Base-by-base conservation (phyloP, 2,329 filamentous ascomycete species). In the Pyrenochaeta sp. region DNA sequence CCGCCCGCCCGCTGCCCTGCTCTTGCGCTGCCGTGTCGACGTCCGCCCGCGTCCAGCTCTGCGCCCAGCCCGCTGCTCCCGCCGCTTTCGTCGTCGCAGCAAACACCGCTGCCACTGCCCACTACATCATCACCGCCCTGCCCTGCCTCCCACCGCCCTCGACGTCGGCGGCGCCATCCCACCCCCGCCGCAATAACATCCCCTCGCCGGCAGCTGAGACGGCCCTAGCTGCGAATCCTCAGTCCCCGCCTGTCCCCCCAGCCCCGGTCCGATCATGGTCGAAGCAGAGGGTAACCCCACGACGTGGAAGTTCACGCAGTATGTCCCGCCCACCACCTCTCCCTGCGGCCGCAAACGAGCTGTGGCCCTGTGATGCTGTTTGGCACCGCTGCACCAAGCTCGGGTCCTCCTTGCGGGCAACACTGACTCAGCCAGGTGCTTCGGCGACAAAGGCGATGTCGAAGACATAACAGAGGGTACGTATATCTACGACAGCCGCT, bases 281-380 rank as follows among this genome's bases (percentile, higher is more conserved):
- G 92, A 96, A 84, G 88, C 87, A 80, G 91, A 96, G 80, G 83
- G 88, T 78, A 90, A 85, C 82, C 87, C 90, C 79, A 92, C 92
- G 72, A 97, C 92, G 78, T 97, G 93, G 93, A 97, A 97, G 83
- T 97, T 97, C 80, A 97, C 93, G 76, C 93, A 97, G 92, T 96
- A 89, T 76, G 90, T 65, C 17, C 82, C 28, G 14, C 41, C 35
- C 18, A 15, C 15, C 31, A n/a, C 13, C 15, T 48, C 7, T 17
- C n/a, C 11, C n/a, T 11, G 22, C 26, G 8, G 11, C 15, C 15
- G 21, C 15, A 18, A 21, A 32, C 21, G n/a, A 20, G 13, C 14
- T 17, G 19, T 14, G 18, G 19, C 18, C 11, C 14, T 19, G 22
- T 1, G 4, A 10, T 17, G 15, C 18, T 36, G 19, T 28, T 22